Percentiles rank a stretch among this genome's conserved stretches.
Evolutionary conservation across 2,329 filamentous ascomycete genomes (phyloP).

Genomic region (Trichoderma sp.): DNA sequence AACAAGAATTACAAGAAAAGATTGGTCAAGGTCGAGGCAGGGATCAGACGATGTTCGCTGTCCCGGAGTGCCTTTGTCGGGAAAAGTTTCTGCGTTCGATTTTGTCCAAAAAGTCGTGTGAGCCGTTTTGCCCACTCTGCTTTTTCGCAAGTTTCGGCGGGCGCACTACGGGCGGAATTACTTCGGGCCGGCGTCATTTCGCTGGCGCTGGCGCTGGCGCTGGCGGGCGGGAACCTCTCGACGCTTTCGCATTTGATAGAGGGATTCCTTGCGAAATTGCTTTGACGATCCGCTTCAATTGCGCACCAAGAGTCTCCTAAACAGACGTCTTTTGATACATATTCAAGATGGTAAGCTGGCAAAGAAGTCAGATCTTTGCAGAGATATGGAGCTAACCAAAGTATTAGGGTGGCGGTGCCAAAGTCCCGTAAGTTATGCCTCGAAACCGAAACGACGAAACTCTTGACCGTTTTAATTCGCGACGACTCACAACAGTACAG

Average conservation of each 20-base stretch:
- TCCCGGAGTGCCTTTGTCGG: constrained; percentile 4
- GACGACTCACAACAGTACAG: constrained; percentile 46
- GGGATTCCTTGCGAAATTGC: neutral
- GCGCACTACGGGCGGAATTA: constrained; percentile 25
- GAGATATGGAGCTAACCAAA: constrained; percentile 42
- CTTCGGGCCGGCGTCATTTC: constrained; percentile 25
- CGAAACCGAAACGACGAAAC: constrained; percentile 7
- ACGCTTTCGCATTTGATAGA: neutral
- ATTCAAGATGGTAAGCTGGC: constrained; percentile 58
- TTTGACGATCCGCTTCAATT: constrained; percentile 31
- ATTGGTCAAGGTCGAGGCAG: constrained; percentile 4
- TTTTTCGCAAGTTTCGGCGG: constrained; percentile 17
- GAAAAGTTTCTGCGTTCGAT: constrained; percentile 25
- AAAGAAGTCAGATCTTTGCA: constrained; percentile 50
- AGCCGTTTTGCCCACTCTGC: constrained; percentile 22
- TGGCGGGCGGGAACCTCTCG: constrained; percentile 16
- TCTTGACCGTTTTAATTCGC: neutral
- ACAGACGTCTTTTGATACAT: constrained; percentile 40
- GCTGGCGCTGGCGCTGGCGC: constrained; percentile 7
- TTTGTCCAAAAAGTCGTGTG: constrained; percentile 26
- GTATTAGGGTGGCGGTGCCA: constrained; percentile 72
- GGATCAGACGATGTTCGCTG: constrained; percentile 6
- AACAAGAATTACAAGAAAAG: neutral
- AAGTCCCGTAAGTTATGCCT: constrained; percentile 59
- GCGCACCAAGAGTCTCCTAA: constrained; percentile 31